phyloP scores from a whole-genome alignment of 2,329 filamentous ascomycete species.

The Ophiostoma quercus region DNA sequence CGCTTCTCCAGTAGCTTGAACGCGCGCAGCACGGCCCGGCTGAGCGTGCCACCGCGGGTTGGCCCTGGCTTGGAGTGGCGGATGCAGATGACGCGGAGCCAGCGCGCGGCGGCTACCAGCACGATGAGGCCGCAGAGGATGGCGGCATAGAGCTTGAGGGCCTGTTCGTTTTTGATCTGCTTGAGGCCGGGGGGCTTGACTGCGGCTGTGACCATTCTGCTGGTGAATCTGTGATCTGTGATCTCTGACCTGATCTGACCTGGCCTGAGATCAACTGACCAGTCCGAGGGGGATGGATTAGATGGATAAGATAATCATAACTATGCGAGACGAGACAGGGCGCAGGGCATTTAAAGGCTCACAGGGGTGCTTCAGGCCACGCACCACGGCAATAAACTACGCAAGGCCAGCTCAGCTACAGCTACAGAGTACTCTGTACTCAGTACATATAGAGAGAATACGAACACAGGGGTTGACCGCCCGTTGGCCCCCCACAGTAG shows the following conservation, averaged over 20 bases:
- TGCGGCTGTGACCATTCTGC: not conserved
- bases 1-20: not conserved
- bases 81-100: not conserved
- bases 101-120: not conserved
- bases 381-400: not conserved
- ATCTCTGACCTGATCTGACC: no score
- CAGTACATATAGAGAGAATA: not conserved
- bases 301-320: slow-evolving; percentile 20
- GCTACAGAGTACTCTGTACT: no score
- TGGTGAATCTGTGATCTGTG: not conserved
- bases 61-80: not conserved
- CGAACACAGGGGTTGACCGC: not conserved
- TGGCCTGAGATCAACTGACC: not conserved
- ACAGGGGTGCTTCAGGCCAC: not conserved
- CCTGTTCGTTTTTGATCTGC: slow-evolving; percentile 23
- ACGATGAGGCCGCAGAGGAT: slow-evolving; percentile 12
- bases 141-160: slow-evolving; percentile 20
- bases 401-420: no score
- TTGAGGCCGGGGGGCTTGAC: slow-evolving; percentile 18
- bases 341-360: not conserved
- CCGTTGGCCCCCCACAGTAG: not conserved
- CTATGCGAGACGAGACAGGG: not conserved
- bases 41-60: not conserved
- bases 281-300: not conserved
- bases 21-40: not conserved